Percentiles rank a stretch among this genome's conserved stretches.
These are phyloP conservation scores for Hylodesmum podocarpum DNA, from an alignment of 306 rosid genomes.

Conservation along the genomic window DNA sequence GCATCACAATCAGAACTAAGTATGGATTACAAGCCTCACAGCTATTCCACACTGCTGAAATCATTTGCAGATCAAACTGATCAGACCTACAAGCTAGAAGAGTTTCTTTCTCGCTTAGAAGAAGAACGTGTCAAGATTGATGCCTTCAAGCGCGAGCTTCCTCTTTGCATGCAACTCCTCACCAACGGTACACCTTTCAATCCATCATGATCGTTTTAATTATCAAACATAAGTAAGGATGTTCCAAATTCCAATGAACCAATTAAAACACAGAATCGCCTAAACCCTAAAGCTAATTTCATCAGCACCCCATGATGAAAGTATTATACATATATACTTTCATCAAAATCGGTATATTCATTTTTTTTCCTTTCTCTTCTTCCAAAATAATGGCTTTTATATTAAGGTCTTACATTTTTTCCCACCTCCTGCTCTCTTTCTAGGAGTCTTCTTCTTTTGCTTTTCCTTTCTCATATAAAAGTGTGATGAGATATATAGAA, in stretches of 20 bases:
- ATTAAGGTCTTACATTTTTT: conserved; percentile 18
- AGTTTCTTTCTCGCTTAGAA: conserved; percentile 70
- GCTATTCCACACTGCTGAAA: conserved; percentile 39
- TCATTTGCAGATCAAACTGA: conserved; percentile 58
- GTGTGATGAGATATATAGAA: background rate
- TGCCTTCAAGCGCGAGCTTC: conserved; percentile 92
- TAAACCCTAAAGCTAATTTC: conserved; percentile 14
- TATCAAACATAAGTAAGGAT: background rate
- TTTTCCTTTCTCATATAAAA: conserved; percentile 11
- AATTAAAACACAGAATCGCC: conserved; percentile 24
- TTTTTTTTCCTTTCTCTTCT: conserved; percentile 8
- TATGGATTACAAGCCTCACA: background rate
- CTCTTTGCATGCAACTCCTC: conserved; percentile 96
- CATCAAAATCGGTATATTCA: conserved; percentile 29
- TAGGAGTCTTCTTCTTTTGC: conserved; percentile 26
- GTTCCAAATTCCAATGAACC: conserved; percentile 32
- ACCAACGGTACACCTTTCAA: conserved; percentile 56
- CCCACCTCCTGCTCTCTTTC: background rate
- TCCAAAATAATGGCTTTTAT: conserved; percentile 15
- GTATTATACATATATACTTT: background rate
- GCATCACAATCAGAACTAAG: background rate
- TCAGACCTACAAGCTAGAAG: conserved; percentile 71
- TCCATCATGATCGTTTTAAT: background rate
- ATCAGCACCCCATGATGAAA: conserved; percentile 40
- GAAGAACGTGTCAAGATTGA: conserved; percentile 85